Evolutionary conservation across 2,329 filamentous ascomycete species (phyloP), one percentile per base, ranked within the genome.

Genomic region (Fusarium anguioides): DNA sequence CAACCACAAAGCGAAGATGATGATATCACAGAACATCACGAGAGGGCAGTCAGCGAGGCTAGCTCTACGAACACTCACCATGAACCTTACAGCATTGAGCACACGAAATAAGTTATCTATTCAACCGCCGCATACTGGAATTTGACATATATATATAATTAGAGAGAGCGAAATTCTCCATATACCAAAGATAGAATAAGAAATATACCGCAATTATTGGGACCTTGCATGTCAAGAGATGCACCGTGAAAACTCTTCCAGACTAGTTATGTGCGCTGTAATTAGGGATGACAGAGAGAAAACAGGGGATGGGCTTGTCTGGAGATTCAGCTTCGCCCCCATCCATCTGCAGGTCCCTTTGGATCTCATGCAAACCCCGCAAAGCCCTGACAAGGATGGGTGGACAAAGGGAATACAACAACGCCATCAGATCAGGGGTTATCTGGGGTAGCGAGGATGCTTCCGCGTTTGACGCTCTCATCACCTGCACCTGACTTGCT

Each of bases 31-130:
- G 71, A 73, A 45, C 70, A 73, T 37, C 71, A 73, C 60, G 71
- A 73, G 52, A 63, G 70, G 37, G 70, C 70, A 11, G 70, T 72
- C 35, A 72, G 70, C 53, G 70, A 72, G 45, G 70, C 70, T 3
- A 72, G 70, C 55, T 72, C 70, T 14, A 67, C 70, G 3, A 72
- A 71, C 31, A 44, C 59, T 23, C 60, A 51, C 3, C 44, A 65
- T 11, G 66, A 64, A 36, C 53, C 42, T 12, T 73, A 71, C 35
- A 70, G 52, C 44, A 70, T 71, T 31, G 68, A 72, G 29, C 61
- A 52, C 47, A 35, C 60, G 4, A 65, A 57, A 60, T 71, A 69
- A 56, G 48, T 11, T 20, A 45, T 41, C 48, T 39, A 37, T 12
- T 29, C 14, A 12, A 40, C 42, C 18, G 42, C 40, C 47, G 37